Percentiles rank a stretch among this genome's conserved stretches.
Evolutionary conservation across 208 protist species (phyloP).

Genomic region (Leishmania turanica): DNA sequence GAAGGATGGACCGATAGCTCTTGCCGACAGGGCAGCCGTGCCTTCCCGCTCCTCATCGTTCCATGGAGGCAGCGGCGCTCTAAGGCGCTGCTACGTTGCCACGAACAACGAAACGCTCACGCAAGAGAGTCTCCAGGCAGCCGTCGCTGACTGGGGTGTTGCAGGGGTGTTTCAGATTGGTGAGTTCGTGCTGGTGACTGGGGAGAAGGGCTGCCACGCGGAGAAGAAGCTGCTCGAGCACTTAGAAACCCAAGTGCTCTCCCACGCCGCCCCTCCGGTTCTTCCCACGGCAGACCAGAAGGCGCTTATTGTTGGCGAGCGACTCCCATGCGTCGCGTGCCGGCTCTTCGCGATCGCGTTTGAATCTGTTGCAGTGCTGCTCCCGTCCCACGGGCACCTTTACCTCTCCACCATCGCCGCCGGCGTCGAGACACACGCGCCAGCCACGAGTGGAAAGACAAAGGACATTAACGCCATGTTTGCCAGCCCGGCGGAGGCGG

Average conservation of each 20-base stretch:
- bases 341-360: conserved; percentile 36
- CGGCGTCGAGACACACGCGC: not conserved
- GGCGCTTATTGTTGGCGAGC: conserved; percentile 42
- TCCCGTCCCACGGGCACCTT: conserved; percentile 53
- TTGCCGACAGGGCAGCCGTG: conserved; percentile 16
- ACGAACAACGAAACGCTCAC: conserved; percentile 54
- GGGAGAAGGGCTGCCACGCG: conserved; percentile 39
- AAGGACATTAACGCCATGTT: not conserved
- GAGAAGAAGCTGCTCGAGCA: conserved; percentile 53
- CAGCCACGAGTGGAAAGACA: not conserved
- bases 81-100: conserved; percentile 46
- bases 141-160: conserved; percentile 34
- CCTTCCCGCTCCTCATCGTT: not conserved
- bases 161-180: conserved; percentile 43
- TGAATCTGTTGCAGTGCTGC: conserved; percentile 34
- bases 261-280: not conserved
- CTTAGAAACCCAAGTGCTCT: conserved; percentile 21
- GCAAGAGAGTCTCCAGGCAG: conserved; percentile 19
- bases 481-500: conserved; percentile 6
- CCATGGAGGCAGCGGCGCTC: not conserved
- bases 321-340: conserved; percentile 47
- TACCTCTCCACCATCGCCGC: conserved; percentile 37
- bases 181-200: conserved; percentile 38
- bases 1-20: conserved; percentile 26
- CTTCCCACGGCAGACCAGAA: conserved; percentile 19